These are phyloP conservation scores for Solanum aculeatissimum DNA, from an alignment of 305 asterid genomes.

Conservation along the genomic window DNA sequence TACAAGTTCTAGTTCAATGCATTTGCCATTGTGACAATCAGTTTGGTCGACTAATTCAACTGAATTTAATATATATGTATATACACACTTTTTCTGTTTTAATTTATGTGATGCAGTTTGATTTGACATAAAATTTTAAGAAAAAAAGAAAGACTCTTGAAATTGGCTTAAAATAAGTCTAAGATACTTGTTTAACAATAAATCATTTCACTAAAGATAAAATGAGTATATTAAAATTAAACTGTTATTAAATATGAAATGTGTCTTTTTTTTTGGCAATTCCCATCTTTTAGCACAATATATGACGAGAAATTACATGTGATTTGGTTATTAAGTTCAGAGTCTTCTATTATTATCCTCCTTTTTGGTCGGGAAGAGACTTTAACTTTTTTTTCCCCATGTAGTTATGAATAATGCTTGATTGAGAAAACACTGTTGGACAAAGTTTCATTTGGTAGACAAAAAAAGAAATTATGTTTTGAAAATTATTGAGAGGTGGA, in stretches of 20 bases:
- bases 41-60: background rate
- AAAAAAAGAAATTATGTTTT: background rate
- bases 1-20: background rate
- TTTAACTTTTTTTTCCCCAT: background rate
- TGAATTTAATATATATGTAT: background rate
- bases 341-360: background rate
- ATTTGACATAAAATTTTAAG: no score
- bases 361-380: background rate
- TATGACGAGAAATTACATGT: background rate
- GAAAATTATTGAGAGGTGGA: background rate
- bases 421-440: background rate
- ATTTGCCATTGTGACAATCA: background rate
- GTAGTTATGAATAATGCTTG: background rate
- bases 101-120: no score
- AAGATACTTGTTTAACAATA: no score
- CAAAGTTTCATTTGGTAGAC: background rate
- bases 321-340: background rate
- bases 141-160: no score
- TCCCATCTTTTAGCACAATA: background rate
- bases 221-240: no score
- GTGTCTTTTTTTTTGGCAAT: no score
- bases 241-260: no score
- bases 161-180: no score
- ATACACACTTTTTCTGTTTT: no score
- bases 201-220: no score